A percentile compares a stretch with the other conserved stretches of the same genome.
phyloP scores from a whole-genome alignment of 306 rosid genomes.

The Cicer cuneatum region DNA sequence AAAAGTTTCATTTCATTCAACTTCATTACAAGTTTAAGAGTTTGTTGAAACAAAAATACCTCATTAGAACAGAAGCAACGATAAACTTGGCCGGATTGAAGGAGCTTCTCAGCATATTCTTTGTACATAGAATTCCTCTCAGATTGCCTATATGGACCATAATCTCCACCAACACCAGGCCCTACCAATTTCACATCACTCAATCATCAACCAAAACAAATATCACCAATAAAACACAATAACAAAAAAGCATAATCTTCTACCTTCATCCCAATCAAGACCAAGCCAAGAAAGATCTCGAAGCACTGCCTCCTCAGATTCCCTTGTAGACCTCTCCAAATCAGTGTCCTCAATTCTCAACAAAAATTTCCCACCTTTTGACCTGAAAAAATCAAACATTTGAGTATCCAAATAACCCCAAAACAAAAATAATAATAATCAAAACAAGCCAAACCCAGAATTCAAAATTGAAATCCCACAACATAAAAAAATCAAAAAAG shows the following conservation, averaged over 20 bases:
- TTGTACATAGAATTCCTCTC: constrained; percentile 89
- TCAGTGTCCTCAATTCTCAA: constrained; percentile 98
- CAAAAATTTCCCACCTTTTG: constrained; percentile 89
- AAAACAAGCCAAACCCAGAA: constrained; percentile 5
- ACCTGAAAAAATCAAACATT: constrained; percentile 51
- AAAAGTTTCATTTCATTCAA: constrained; percentile 1
- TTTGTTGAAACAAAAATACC: constrained; percentile 51
- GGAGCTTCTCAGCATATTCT: constrained; percentile 75
- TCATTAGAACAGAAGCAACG: constrained; percentile 91
- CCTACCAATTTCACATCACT: constrained; percentile 55
- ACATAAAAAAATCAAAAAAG: no score
- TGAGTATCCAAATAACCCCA: neutral
- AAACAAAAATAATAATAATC: no score
- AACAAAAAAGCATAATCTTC: neutral
- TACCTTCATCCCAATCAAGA: constrained; percentile 95
- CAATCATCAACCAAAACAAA: constrained; percentile 34
- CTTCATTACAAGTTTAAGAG: constrained; percentile 12
- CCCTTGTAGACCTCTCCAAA: constrained; percentile 91
- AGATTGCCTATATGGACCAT: constrained; percentile 92
- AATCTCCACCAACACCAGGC: constrained; percentile 91
- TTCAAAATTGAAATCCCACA: neutral
- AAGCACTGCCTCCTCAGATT: constrained; percentile 88
- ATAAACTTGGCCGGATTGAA: constrained; percentile 77
- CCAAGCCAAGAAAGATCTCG: constrained; percentile 96
- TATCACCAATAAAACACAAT: neutral